phyloP scores from a whole-genome alignment of 2,329 filamentous ascomycete genomes.

The Penicillium thymicola region DNA sequence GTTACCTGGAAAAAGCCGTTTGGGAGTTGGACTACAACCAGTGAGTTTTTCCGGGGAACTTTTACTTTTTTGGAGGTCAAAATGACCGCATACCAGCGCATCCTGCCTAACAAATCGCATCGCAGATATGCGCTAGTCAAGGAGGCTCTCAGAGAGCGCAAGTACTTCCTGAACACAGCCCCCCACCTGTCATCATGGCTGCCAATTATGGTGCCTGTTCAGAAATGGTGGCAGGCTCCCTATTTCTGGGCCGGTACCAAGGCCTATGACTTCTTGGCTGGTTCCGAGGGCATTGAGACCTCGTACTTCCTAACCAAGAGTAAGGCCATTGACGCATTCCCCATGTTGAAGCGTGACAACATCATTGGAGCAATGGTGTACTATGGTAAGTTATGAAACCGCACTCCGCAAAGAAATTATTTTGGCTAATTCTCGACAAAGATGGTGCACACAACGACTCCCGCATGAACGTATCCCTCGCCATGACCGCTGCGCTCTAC shows the following conservation, averaged over 20 bases:
- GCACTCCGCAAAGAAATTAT: neutral
- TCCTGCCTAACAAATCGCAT: conserved; percentile 7
- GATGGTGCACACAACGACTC: conserved; percentile 91
- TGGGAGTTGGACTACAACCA: conserved; percentile 83
- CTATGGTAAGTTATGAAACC: conserved; percentile 55
- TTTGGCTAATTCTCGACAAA: conserved; percentile 30
- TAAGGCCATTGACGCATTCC: conserved; percentile 82
- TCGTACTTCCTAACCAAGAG: conserved; percentile 85
- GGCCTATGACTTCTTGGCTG: conserved; percentile 79
- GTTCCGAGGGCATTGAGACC: conserved; percentile 81
- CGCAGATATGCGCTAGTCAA: conserved; percentile 65
- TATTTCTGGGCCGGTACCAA: conserved; percentile 72
- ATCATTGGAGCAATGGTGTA: conserved; percentile 81
- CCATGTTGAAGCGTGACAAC: conserved; percentile 78
- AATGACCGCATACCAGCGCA: neutral
- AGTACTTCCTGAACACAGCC: conserved; percentile 78
- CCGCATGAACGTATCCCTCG: conserved; percentile 84
- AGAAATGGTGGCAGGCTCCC: conserved; percentile 80
- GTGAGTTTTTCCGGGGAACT: conserved; percentile 38
- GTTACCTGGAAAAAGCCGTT: conserved; percentile 82
- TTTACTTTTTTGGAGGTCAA: too few relatives aligned
- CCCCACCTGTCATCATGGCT: conserved; percentile 78
- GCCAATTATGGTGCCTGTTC: conserved; percentile 77
- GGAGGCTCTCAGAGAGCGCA: conserved; percentile 76
- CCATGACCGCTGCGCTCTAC: conserved; percentile 85